Percentiles rank a stretch among this genome's conserved stretches.
These are phyloP conservation scores for Neurospora sp. DNA, from an alignment of 495 filamentous ascomycete genomes.

Conservation along the genomic window DNA sequence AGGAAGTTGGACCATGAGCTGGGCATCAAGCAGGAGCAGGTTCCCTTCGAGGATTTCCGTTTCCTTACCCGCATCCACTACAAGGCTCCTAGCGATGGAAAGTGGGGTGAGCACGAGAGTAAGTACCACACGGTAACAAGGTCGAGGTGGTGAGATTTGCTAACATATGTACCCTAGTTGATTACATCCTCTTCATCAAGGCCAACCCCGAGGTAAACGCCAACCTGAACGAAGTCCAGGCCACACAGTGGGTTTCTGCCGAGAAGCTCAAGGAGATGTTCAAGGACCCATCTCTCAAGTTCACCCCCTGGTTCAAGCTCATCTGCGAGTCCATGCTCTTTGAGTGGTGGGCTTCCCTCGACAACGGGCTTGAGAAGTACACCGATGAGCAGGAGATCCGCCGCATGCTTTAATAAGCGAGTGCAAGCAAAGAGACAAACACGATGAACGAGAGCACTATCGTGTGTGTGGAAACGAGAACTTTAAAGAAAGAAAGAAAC, in stretches of 20 bases:
- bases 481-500: background rate
- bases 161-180: conserved; percentile 48
- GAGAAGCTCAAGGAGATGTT: conserved; percentile 83
- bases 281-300: conserved; percentile 62
- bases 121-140: conserved; percentile 22
- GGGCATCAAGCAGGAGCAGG: conserved; percentile 80
- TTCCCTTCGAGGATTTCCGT: conserved; percentile 83
- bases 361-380: conserved; percentile 73
- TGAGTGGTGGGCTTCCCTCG: conserved; percentile 93
- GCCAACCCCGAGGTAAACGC: conserved; percentile 71
- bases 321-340: conserved; percentile 97
- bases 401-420: conserved; percentile 51
- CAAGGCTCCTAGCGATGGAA: conserved; percentile 90
- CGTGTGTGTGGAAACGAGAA: background rate
- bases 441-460: background rate
- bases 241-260: conserved; percentile 69
- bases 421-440: background rate
- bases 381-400: conserved; percentile 76
- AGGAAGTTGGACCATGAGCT: conserved; percentile 91
- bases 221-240: conserved; percentile 83
- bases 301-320: conserved; percentile 99
- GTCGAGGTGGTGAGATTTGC: background rate
- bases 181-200: conserved; percentile 99
- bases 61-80: conserved; percentile 98
- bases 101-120: conserved; percentile 99